Evolutionary conservation across 139 green algal species (phyloP).

Genomic region (Micractinium conductrix): DNA sequence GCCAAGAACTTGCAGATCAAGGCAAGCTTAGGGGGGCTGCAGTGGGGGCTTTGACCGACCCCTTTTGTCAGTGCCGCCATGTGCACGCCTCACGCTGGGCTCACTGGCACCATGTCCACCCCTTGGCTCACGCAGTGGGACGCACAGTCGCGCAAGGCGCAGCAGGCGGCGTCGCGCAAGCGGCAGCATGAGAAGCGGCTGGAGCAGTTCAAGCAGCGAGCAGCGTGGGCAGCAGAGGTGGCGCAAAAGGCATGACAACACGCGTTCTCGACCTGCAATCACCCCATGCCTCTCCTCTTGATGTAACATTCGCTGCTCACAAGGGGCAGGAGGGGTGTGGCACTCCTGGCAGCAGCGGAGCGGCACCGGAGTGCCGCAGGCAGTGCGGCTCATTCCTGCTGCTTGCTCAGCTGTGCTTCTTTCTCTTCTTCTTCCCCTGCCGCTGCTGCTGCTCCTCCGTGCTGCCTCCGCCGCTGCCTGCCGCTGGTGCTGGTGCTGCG

Average conservation of each 20-base stretch:
- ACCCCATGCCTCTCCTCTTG: too few species aligned
- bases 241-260: too few species aligned
- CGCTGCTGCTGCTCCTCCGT: not conserved
- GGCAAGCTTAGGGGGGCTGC: not conserved
- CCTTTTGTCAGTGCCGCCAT: too few species aligned
- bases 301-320: not conserved
- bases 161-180: not conserved
- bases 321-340: not conserved
- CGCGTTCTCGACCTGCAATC: too few species aligned
- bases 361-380: too few species aligned
- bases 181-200: slow-evolving; percentile 6
- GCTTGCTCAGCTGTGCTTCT: not conserved
- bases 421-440: not conserved
- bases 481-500: not conserved
- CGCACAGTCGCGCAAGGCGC: not conserved
- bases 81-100: too few species aligned
- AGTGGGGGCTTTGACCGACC: not conserved
- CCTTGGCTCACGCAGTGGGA: slow-evolving; percentile 10
- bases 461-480: not conserved
- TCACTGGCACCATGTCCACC: too few species aligned
- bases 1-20: slow-evolving; percentile 24
- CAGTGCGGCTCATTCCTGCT: too few species aligned
- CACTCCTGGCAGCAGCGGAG: not conserved
- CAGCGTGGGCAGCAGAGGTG: slow-evolving; percentile 1
- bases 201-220: slow-evolving; percentile 4